phyloP scores from a whole-genome alignment of 108 stramenopile genomes.

The Conticribra guillardii region DNA sequence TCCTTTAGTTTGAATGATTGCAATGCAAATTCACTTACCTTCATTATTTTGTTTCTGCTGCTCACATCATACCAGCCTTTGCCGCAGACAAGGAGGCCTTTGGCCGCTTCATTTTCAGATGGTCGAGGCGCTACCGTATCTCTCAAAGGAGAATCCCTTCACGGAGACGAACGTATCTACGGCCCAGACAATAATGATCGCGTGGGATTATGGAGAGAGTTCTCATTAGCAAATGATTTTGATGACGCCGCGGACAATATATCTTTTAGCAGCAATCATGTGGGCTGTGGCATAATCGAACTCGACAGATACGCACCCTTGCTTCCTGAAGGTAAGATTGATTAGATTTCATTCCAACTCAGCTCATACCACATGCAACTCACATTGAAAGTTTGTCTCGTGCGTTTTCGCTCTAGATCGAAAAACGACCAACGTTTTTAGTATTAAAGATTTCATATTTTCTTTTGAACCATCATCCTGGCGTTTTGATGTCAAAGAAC shows the following conservation, averaged over 20 bases:
- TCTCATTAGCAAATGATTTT: constrained; percentile 30
- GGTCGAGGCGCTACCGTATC: constrained; percentile 18
- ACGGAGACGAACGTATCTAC: constrained; percentile 32
- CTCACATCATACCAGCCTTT: not conserved
- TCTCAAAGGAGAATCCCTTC: constrained; percentile 23
- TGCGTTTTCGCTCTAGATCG: constrained; percentile 17
- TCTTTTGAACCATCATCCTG: constrained; percentile 41
- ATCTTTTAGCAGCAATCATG: constrained; percentile 46
- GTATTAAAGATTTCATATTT: constrained; percentile 50
- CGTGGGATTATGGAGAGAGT: constrained; percentile 27
- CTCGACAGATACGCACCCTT: constrained; percentile 48
- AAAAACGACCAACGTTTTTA: constrained; percentile 38
- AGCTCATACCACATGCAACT: not conserved
- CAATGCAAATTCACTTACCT: too few relatives aligned
- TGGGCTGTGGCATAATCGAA: constrained; percentile 41
- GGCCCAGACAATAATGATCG: constrained; percentile 23
- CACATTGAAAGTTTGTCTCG: not conserved
- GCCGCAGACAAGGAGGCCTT: constrained; percentile 20
- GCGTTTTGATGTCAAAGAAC: constrained; percentile 44
- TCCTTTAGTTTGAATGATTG: too few relatives aligned
- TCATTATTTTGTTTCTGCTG: not conserved
- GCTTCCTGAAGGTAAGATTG: constrained; percentile 25
- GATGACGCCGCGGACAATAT: constrained; percentile 34
- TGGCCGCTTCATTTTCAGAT: constrained; percentile 18
- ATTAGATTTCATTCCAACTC: not conserved